A percentile compares a stretch with the other conserved stretches of the same genome.
These are phyloP conservation scores for Endocarpon pusillum DNA, from an alignment of 495 filamentous ascomycete species.

Conservation along the genomic window DNA sequence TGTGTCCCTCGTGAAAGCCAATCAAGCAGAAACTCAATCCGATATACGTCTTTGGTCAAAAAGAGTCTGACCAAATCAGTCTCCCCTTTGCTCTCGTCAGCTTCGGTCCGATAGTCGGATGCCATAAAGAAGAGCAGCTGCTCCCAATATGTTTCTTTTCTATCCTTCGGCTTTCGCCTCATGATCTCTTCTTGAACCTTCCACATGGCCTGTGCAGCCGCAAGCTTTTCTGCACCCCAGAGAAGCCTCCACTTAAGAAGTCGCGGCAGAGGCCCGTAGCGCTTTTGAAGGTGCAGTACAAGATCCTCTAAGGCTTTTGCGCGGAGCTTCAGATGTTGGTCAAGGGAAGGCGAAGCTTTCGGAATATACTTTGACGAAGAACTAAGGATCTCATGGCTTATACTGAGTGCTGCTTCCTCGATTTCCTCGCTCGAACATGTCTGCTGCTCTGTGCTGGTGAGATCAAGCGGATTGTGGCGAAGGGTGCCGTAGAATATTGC, in stretches of 20 bases:
- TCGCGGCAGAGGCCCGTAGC: conserved; percentile 38
- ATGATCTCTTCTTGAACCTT: conserved; percentile 46
- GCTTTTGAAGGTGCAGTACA: conserved; percentile 41
- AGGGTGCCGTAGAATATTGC: conserved; percentile 81
- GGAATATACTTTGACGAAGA: conserved; percentile 59
- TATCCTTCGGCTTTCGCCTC: conserved; percentile 24
- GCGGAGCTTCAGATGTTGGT: conserved; percentile 58
- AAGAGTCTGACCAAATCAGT: conserved; percentile 60
- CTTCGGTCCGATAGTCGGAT: conserved; percentile 48
- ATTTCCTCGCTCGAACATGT: conserved; percentile 51
- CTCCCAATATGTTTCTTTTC: conserved; percentile 41
- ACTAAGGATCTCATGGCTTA: conserved; percentile 68
- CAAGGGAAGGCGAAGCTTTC: conserved; percentile 51
- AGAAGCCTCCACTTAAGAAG: conserved; percentile 61
- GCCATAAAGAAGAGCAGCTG: conserved; percentile 54
- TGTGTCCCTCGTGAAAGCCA: too few species aligned
- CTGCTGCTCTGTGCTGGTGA: conserved; percentile 43
- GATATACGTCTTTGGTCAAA: conserved; percentile 62
- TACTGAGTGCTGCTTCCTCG: conserved; percentile 54
- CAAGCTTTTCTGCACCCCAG: conserved; percentile 80
- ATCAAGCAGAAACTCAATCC: conserved; percentile 55
- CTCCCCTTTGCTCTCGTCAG: conserved; percentile 37
- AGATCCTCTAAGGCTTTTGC: conserved; percentile 54
- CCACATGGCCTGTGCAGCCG: conserved; percentile 72
- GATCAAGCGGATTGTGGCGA: conserved; percentile 62